Evolutionary conservation across 2,329 filamentous ascomycete species (phyloP).

Genomic region (Alternaria sp.): DNA sequence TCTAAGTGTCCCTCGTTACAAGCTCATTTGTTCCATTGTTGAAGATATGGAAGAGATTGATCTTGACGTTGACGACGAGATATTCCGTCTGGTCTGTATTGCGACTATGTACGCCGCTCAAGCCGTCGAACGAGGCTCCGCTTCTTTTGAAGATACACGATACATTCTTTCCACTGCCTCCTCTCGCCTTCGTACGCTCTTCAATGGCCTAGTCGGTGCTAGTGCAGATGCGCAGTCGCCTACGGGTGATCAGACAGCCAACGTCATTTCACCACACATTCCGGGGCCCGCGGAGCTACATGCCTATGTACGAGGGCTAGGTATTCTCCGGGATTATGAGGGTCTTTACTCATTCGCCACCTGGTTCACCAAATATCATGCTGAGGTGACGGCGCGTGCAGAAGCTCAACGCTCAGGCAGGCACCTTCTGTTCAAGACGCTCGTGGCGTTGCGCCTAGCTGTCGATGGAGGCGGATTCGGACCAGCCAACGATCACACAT

Average conservation of each 20-base stretch:
- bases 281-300: conserved; percentile 60
- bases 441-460: conserved; percentile 52
- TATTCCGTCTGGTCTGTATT: conserved; percentile 43
- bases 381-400: conserved; percentile 35
- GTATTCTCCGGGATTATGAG: conserved; percentile 64
- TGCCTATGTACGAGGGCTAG: conserved; percentile 68
- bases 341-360: conserved; percentile 64
- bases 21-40: conserved; percentile 30
- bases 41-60: conserved; percentile 34
- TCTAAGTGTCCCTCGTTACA: conserved; percentile 26
- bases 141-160: conserved; percentile 13
- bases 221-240: conserved; percentile 18
- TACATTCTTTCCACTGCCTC: conserved; percentile 25
- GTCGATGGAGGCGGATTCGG: conserved; percentile 41
- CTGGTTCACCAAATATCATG: conserved; percentile 59
- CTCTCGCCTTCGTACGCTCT: conserved; percentile 31
- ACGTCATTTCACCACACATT: conserved; percentile 48
- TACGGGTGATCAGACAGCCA: not conserved
- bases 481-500: not conserved
- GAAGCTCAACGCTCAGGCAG: conserved; percentile 33
- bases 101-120: conserved; percentile 40
- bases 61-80: conserved; percentile 43
- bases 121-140: conserved; percentile 16
- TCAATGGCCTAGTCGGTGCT: conserved; percentile 33
- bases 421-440: conserved; percentile 37